phyloP scores from a whole-genome alignment of 2,329 filamentous ascomycete genomes.

The Aquanectria penicillioides region DNA sequence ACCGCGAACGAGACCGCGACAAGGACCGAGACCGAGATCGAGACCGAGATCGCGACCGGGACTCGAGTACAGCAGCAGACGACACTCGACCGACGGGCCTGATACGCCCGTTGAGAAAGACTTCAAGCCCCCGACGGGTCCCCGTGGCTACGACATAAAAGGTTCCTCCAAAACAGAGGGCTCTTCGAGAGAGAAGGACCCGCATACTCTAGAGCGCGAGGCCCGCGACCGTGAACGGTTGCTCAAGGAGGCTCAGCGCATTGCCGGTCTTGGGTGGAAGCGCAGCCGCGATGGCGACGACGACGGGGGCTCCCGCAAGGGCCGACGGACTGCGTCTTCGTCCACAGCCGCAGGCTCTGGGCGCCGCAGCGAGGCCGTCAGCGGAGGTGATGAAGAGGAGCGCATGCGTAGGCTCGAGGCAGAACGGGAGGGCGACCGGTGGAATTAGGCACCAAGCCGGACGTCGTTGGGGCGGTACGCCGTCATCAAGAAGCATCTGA shows the following conservation, averaged over 20 bases:
- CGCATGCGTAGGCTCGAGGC: conserved; percentile 66
- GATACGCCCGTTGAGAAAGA: conserved; percentile 49
- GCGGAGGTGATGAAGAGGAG: conserved; percentile 60
- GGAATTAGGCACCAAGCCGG: conserved; percentile 48
- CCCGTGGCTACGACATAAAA: conserved; percentile 53
- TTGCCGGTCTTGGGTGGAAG: conserved; percentile 65
- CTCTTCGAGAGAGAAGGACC: conserved; percentile 41
- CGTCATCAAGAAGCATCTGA: background rate
- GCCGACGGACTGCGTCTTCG: conserved; percentile 48
- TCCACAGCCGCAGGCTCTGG: conserved; percentile 35
- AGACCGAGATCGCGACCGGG: conserved; percentile 45
- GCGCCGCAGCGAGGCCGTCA: conserved; percentile 60
- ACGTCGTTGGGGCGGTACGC: background rate
- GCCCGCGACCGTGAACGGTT: conserved; percentile 72
- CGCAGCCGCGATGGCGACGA: conserved; percentile 59
- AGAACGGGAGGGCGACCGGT: conserved; percentile 66
- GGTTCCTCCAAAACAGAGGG: conserved; percentile 42
- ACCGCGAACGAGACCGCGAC: conserved; percentile 48
- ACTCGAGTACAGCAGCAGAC: conserved; percentile 46
- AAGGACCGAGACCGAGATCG: conserved; percentile 48
- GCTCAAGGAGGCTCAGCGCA: conserved; percentile 74
- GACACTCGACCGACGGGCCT: conserved; percentile 40
- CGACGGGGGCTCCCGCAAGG: conserved; percentile 53
- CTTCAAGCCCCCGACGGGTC: conserved; percentile 55
- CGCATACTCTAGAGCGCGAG: conserved; percentile 77